Percentiles rank a stretch among this genome's conserved stretches.
Conservation (phyloP, 2,329 filamentous ascomycete genomes). For the Dactylellina sp. region DNA sequence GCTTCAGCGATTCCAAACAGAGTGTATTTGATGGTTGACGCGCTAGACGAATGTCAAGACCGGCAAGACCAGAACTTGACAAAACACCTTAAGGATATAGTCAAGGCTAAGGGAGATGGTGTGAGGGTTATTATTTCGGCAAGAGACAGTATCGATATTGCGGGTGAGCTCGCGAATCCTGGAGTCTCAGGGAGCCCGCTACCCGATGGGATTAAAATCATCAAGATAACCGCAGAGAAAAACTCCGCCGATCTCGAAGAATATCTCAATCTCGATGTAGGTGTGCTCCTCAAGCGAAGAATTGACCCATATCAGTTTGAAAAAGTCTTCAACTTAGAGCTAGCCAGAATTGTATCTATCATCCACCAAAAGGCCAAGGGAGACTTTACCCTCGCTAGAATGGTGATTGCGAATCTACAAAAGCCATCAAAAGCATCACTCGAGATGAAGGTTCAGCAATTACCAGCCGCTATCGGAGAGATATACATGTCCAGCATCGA, state of each 20-base stretch:
- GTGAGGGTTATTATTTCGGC: slow-evolving; percentile 19
- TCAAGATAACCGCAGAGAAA: slow-evolving; percentile 20
- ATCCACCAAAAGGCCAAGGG: slow-evolving; percentile 30
- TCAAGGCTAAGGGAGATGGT: neutral
- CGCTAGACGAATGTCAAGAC: slow-evolving; percentile 39
- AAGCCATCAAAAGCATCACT: slow-evolving; percentile 32
- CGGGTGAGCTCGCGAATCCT: neutral
- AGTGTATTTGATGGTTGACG: slow-evolving; percentile 35
- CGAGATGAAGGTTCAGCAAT: slow-evolving; percentile 10
- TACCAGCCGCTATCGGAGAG: slow-evolving; percentile 32
- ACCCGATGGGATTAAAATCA: slow-evolving; percentile 11
- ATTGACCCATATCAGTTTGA: slow-evolving; percentile 5
- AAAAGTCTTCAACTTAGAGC: slow-evolving; percentile 8
- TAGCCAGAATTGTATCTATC: slow-evolving; percentile 22
- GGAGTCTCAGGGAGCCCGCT: neutral
- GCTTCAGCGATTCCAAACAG: neutral
- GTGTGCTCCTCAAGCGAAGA: slow-evolving; percentile 1
- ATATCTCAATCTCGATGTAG: slow-evolving; percentile 18
- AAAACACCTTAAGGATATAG: neutral
- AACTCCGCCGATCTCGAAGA: slow-evolving; percentile 25
- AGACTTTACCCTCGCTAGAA: slow-evolving; percentile 31
- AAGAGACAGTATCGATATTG: slow-evolving; percentile 30
- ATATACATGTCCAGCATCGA: slow-evolving; percentile 36
- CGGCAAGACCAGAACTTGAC: slow-evolving; percentile 6
- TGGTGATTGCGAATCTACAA: slow-evolving; percentile 28